Conservation (phyloP, 73 alveolate genomes). For the Paramecium sonneborni region DNA sequence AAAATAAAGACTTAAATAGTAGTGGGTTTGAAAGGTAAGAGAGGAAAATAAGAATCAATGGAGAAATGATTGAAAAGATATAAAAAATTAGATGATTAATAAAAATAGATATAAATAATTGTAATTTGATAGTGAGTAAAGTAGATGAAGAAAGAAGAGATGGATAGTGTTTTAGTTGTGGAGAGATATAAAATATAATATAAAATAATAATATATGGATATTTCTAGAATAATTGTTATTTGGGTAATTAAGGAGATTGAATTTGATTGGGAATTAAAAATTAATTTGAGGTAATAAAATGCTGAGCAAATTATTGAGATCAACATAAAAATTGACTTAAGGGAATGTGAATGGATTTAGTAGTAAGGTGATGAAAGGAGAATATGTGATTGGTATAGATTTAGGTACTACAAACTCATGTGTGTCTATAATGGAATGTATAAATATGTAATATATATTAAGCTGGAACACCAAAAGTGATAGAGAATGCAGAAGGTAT, state of each 20-base stretch:
- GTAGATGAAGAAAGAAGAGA: neutral
- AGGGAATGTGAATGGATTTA: neutral
- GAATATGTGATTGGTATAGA: constrained; percentile 96
- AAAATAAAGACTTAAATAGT: neutral
- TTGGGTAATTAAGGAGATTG: neutral
- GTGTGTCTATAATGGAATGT: constrained; percentile 98
- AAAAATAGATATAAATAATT: neutral
- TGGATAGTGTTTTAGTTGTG: too few species aligned
- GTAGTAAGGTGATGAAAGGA: constrained; percentile 48
- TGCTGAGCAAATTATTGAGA: constrained; percentile 25
- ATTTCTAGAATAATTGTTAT: neutral
- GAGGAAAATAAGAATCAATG: too few species aligned
- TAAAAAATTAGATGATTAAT: neutral
- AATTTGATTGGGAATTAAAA: neutral
- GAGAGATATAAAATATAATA: neutral
- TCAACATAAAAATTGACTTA: neutral
- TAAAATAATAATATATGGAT: neutral
- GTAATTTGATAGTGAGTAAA: neutral
- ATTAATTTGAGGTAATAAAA: constrained; percentile 42
- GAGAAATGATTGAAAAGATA: neutral
- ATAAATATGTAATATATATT: neutral
- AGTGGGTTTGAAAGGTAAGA: neutral
- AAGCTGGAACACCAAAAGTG: constrained; percentile 84
- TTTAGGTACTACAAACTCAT: constrained; percentile 99
- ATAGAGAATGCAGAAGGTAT: constrained; percentile 97